Evolutionary conservation across 176 grass and related monocot species (phyloP), one percentile per base, ranked within the genome.

Genomic region (Cenchrus americanus): DNA sequence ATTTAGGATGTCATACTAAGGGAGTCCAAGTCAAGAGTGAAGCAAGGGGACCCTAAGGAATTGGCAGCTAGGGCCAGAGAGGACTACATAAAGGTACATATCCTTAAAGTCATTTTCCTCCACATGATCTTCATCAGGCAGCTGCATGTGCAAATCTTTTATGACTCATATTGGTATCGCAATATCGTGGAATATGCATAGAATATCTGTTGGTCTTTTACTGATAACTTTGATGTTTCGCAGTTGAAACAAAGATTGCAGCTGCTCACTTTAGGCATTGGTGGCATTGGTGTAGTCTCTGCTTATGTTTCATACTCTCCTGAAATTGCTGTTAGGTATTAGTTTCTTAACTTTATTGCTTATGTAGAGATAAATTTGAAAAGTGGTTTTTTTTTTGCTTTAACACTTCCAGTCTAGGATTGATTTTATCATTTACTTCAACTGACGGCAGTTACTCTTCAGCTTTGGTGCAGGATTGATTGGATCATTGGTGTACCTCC

Each of bases 281-380:
- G 96, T 82, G 96, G 91, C 9, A 18, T 94, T 55, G 96, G 96
- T 81, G 81, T 94, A 49, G 87, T 94, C 14, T 92, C 93, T 61
- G 96, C 96, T 73, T 99, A 99, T 81, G 66, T 99, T 82, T 94
- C 91, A 42, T 98, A 96, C 83, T 79, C 96, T 73, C 93, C 96
- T 76, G 96, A 99, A 86, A 90, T 93, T 89, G 89, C 96, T 81
- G 89, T 26, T 24, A 96, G 96, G 96, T 98, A 84, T 61, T 68
- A 75, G 51, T 77, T 43, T 75, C 7, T 50, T 71, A 24, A 37
- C 74, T 22, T 62, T 64, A 15, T 62, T 54, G 14, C 34, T 54
- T 75, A 62, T 78, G 18, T 83, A 66, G 44, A 67, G n/a, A 79
- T 44, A 75, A 79, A 68, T 14, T 46, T 66, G 6, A 4, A 26